These are phyloP conservation scores for Aspergillus fructus DNA, from an alignment of 2,329 filamentous ascomycete genomes.

Conservation along the genomic window DNA sequence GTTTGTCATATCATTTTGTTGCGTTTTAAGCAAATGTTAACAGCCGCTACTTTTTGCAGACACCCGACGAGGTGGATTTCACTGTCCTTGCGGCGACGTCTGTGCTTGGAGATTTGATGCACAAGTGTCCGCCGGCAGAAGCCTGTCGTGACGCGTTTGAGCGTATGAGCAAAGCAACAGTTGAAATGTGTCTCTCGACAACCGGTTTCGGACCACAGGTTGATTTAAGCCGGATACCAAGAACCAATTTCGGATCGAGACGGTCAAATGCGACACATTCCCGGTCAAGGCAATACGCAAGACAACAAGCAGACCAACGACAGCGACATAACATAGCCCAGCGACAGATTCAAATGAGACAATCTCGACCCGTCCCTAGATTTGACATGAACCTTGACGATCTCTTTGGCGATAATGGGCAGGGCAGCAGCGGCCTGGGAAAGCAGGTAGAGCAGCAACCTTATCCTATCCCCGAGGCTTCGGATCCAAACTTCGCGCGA, in stretches of 20 bases:
- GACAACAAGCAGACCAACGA: conserved; percentile 21
- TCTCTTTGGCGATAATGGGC: conserved; percentile 49
- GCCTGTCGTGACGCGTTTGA: conserved; percentile 94
- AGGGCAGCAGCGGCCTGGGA: conserved; percentile 29
- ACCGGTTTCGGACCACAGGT: conserved; percentile 69
- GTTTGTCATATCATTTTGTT: conserved; percentile 32
- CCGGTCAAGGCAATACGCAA: conserved; percentile 12
- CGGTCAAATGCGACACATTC: conserved; percentile 13
- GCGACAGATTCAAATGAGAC: conserved; percentile 35
- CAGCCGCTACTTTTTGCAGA: conserved; percentile 40
- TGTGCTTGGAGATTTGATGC: conserved; percentile 84
- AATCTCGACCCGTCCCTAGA: conserved; percentile 49
- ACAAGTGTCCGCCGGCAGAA: conserved; percentile 93
- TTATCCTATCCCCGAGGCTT: conserved; percentile 25
- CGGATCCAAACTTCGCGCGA: conserved; percentile 24
- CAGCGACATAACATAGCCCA: conserved; percentile 28
- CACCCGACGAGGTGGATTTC: conserved; percentile 96
- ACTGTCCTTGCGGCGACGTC: conserved; percentile 92
- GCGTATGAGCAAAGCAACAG: conserved; percentile 89
- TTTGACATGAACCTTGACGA: conserved; percentile 60
- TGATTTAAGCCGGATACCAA: conserved; percentile 26
- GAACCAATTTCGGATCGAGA: conserved; percentile 15
- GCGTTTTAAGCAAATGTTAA: background rate
- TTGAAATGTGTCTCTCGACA: conserved; percentile 89
- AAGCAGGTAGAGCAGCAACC: conserved; percentile 24